Conservation (phyloP, 129 eudicot genomes). For the Chrysanthemum makinoi region DNA sequence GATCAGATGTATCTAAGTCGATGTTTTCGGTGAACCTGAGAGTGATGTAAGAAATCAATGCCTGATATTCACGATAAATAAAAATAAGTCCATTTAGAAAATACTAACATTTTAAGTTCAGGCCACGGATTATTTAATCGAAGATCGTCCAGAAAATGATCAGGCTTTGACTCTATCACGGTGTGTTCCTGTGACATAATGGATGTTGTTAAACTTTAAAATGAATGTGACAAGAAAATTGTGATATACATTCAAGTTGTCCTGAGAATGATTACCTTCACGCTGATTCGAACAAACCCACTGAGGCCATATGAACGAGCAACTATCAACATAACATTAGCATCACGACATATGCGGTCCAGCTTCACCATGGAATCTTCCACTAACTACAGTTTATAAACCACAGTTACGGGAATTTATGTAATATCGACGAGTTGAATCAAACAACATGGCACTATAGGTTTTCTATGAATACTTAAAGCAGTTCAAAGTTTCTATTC, state of each 20-base stretch:
- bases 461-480: background rate
- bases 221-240: background rate
- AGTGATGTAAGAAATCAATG: background rate
- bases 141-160: conserved; percentile 91
- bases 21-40: conserved; percentile 68
- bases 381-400: conserved; percentile 52
- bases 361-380: conserved; percentile 89
- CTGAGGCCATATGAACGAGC: conserved; percentile 97
- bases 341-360: conserved; percentile 84
- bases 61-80: conserved; percentile 7
- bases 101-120: conserved; percentile 70
- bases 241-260: background rate
- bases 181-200: conserved; percentile 70
- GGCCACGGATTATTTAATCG: conserved; percentile 98
- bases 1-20: conserved; percentile 63
- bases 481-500: background rate
- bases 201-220: background rate
- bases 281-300: conserved; percentile 90
- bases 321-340: conserved; percentile 71
- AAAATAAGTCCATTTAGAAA: background rate
- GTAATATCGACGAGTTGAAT: background rate
- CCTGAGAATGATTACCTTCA: conserved; percentile 54
- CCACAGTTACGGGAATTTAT: background rate
- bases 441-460: background rate
- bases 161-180: conserved; percentile 96